Evolutionary conservation across 352 stramenopile species (phyloP).

Genomic region (Phytophthora aleatoria): DNA sequence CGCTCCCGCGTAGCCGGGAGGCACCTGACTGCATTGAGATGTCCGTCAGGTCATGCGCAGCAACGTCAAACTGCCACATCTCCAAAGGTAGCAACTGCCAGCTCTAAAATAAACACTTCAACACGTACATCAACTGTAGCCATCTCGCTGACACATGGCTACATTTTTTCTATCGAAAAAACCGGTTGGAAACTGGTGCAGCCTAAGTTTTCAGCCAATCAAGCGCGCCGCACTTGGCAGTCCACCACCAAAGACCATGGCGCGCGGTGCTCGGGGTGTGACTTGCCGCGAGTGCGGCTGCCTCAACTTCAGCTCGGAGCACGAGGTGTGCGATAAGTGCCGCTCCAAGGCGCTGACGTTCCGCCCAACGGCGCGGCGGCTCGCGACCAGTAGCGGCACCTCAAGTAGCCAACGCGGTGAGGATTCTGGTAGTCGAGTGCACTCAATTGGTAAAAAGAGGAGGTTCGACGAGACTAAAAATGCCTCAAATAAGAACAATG

Average conservation of each 20-base stretch:
- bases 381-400: neutral
- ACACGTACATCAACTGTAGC: constrained; percentile 2
- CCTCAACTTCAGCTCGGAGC: constrained; percentile 47
- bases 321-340: constrained; percentile 41
- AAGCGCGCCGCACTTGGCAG: neutral
- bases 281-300: constrained; percentile 50
- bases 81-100: neutral
- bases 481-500: constrained; percentile 9
- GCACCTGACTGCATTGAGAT: constrained; percentile 29
- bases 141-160: constrained; percentile 14
- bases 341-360: constrained; percentile 18
- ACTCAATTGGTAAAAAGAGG: constrained; percentile 21
- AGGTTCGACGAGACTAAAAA: constrained; percentile 8
- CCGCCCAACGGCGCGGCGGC: constrained; percentile 12
- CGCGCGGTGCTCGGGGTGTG: constrained; percentile 21
- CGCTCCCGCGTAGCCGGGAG: constrained; percentile 6
- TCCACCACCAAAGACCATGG: constrained; percentile 19
- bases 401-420: neutral
- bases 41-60: constrained; percentile 16
- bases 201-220: constrained; percentile 1
- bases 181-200: neutral
- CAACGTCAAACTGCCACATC: constrained; percentile 5
- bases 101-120: constrained; percentile 4
- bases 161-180: neutral
- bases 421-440: neutral